Percentiles rank a stretch among this genome's conserved stretches.
Evolutionary conservation across 768 basidiomycete species (phyloP).

Genomic region (Candolleomyces efflorescens): DNA sequence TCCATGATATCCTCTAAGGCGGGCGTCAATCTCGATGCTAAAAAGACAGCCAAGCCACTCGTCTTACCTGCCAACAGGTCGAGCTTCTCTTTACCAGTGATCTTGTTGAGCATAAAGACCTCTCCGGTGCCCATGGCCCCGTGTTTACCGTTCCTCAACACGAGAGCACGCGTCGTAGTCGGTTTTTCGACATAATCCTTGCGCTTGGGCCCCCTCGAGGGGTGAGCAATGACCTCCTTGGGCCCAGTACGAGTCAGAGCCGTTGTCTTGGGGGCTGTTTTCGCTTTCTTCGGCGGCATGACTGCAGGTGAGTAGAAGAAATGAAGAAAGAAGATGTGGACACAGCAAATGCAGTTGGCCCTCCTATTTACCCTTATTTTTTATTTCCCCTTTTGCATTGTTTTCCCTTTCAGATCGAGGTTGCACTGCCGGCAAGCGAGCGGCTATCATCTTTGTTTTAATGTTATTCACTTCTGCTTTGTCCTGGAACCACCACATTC

Average conservation of each 20-base stretch:
- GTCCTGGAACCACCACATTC: neutral
- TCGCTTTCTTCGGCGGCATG: constrained; percentile 22
- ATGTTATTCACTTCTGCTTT: too few relatives aligned
- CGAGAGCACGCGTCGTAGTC: constrained; percentile 66
- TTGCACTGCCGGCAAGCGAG: too few relatives aligned
- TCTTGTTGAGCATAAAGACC: constrained; percentile 49
- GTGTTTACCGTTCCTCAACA: constrained; percentile 72
- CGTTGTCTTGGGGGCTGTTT: constrained; percentile 2
- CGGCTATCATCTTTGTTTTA: too few relatives aligned
- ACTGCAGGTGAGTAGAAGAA: neutral
- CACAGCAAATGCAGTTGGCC: neutral
- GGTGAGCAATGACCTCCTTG: constrained; percentile 12
- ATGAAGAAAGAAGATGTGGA: neutral
- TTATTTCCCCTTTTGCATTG: too few relatives aligned
- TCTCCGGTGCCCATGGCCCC: constrained; percentile 72
- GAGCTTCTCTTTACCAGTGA: constrained; percentile 76
- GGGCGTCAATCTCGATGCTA: constrained; percentile 7
- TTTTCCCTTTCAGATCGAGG: too few relatives aligned
- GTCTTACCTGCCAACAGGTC: constrained; percentile 69
- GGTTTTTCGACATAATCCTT: constrained; percentile 44
- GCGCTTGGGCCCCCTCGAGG: constrained; percentile 8
- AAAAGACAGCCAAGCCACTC: constrained; percentile 4
- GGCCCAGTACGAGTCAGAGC: constrained; percentile 12
- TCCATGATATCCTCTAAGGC: constrained; percentile 64
- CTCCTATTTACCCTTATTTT: constrained; percentile 8